Evolutionary conservation across 2,329 filamentous ascomycete genomes (phyloP).

Genomic region (Alternaria incomplexa): DNA sequence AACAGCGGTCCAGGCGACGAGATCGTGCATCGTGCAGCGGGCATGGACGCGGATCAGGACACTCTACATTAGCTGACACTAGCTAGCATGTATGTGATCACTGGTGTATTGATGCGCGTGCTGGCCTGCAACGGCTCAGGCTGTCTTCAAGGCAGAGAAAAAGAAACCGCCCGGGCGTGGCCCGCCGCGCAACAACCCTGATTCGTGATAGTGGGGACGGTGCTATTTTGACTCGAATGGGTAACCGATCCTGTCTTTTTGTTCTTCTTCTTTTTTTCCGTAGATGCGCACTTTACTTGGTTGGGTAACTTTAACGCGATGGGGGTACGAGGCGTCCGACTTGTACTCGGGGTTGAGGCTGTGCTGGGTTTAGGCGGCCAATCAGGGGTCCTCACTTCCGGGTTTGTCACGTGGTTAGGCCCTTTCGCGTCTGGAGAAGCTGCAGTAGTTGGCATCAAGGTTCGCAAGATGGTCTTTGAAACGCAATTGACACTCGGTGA

Average conservation of each 20-base stretch:
- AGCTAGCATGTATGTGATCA: background rate
- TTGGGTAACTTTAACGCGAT: background rate
- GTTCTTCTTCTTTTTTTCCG: background rate
- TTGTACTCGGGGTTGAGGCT: slow-evolving; percentile 12
- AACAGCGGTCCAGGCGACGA: background rate
- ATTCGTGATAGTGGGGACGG: slow-evolving; percentile 1
- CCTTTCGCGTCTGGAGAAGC: background rate
- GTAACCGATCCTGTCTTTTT: background rate
- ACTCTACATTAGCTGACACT: background rate
- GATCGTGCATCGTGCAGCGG: slow-evolving; percentile 4
- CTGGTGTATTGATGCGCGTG: background rate
- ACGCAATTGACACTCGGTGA: background rate
- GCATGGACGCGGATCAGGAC: background rate
- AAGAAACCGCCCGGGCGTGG: background rate
- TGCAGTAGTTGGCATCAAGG: background rate
- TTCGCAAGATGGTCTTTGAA: background rate
- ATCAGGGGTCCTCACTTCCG: background rate
- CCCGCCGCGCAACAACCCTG: background rate
- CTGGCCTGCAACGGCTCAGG: slow-evolving; percentile 7
- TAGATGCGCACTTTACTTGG: background rate
- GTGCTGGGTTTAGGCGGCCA: slow-evolving; percentile 2
- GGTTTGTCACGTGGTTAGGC: background rate
- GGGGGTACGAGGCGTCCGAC: slow-evolving; percentile 2
- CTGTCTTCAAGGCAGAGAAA: slow-evolving; percentile 12
- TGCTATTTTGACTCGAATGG: background rate